Base-by-base conservation (phyloP, 225 moss, liverwort and hornwort species). In the Antitrichia curtipendula region DNA sequence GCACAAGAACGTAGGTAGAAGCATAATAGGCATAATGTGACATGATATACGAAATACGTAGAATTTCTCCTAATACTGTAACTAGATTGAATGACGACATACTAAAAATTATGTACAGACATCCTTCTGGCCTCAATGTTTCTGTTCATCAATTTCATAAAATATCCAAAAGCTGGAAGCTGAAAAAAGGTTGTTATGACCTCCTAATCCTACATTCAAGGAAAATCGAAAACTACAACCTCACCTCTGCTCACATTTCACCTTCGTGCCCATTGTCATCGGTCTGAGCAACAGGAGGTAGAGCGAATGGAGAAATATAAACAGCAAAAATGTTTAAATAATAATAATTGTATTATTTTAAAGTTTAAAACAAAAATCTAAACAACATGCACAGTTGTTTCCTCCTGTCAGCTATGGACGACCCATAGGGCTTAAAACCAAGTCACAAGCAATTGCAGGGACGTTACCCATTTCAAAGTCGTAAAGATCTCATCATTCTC, bases 381-480 rank as follows among this genome's bases (percentile, higher is more conserved):
- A 75, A 78, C 59, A 86, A 54, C 8, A 81, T 81, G 14, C 84
- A 75, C 62, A 61, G 58, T 29, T 79, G 10, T 49, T 60, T 85
- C 76, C 87, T 74, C 64, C 57, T 43, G 41, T 60, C 75, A 82
- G 61, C 77, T 53, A 61, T n/a, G 64, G 49, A 78, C 63, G 73
- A 83, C 63, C 43, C 77, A 29, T 38, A 54, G 79, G 57, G 13
- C 68, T 50, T 61, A 59, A 49, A 63, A 64, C 58, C 59, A 88
- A 80, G 62, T 84, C 84, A 68, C 13, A 64, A 87, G 79, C 81
- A 50, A 61, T 36, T 62, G 83, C 72, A 81, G 85, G 84, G 73
- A 86, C 49, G 27, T 88, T 89, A 94, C 94, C 92, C 28, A 59
- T 84, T 92, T 91, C 86, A 94, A 81, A 71, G 92, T 92, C 72